Base-by-base conservation (phyloP, 2,329 filamentous ascomycete genomes). In the Diplodia sapinea region DNA sequence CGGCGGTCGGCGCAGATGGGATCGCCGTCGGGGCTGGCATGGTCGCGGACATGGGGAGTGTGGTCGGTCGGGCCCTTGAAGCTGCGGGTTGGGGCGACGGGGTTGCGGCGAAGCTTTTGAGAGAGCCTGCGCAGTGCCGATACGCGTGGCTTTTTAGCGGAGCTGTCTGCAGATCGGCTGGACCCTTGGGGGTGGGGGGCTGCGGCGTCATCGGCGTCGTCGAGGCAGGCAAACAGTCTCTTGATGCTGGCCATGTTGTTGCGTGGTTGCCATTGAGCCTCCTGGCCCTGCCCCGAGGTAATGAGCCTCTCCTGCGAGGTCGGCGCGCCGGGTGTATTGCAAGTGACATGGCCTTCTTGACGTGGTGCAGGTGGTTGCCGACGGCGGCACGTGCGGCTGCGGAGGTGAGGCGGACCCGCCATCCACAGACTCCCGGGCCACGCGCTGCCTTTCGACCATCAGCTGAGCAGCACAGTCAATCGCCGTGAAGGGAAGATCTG, bases 331-430 rank as follows among this genome's bases (percentile, higher is more conserved):
- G n/a, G 13, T 17, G 20, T 55, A 38, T 20, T 20, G 33, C 2
- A 7, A 15, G 31, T 20, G 54, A 13, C 17, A 38, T n/a, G 54
- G 54, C 54, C 31, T 3, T 56, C 17, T 9, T 56, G 54, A 56
- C 54, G 54, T 56, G 54, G 54, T 56, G 54, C 54, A 40, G 54
- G 54, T 56, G 36, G 54, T 38, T 40, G 54, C 54, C 31, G 54
- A 56, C 13, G 54, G 43, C 43, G 43, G 54, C 17, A 56, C 54
- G 54, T 56, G 54, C 54, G 54, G 33, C 54, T n/a, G 54, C 33
- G 54, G 31, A 56, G 31, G 36, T 38, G 54, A 20, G 33, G 54
- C 17, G 54, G 54, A 38, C 33, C 54, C 31, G 54, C 33, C n/a
- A 7, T 47, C 7, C 17, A n/a, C 11, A 8, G 43, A 20, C 43